Conservation (phyloP, 2,329 filamentous ascomycete species). For the Talaromyces verruculosus region DNA sequence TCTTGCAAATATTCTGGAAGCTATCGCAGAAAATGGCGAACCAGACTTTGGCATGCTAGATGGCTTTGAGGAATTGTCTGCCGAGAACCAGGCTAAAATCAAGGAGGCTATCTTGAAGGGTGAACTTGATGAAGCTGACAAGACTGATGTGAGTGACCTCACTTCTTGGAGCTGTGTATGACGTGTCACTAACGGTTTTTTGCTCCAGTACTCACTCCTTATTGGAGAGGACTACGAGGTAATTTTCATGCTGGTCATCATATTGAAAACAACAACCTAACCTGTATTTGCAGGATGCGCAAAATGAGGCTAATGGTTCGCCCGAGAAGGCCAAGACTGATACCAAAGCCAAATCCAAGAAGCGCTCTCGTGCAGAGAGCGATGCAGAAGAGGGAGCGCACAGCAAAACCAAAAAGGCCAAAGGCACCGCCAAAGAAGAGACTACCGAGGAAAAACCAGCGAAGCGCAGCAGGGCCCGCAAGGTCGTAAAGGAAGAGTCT, state of each 20-base stretch:
- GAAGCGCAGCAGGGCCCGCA: conserved; percentile 6
- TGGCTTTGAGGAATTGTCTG: conserved; percentile 74
- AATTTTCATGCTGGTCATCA: neutral
- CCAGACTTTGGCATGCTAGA: conserved; percentile 69
- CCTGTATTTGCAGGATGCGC: conserved; percentile 60
- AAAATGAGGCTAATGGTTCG: conserved; percentile 35
- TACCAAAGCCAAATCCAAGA: conserved; percentile 24
- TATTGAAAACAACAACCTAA: conserved; percentile 56
- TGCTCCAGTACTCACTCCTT: conserved; percentile 45
- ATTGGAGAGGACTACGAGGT: conserved; percentile 56
- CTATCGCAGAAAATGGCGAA: conserved; percentile 43
- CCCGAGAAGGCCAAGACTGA: conserved; percentile 17
- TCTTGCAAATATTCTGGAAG: conserved; percentile 62
- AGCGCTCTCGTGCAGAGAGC: conserved; percentile 22
- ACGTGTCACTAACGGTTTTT: conserved; percentile 3
- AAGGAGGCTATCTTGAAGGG: conserved; percentile 69
- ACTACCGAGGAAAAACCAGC: conserved; percentile 22
- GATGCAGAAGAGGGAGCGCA: conserved; percentile 24
- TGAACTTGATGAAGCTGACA: conserved; percentile 81
- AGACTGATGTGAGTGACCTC: conserved; percentile 70
- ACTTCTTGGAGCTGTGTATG: neutral
- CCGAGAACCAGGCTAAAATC: conserved; percentile 71
- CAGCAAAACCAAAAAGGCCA: conserved; percentile 23
- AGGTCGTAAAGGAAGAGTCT: conserved; percentile 22
- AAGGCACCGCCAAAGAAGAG: conserved; percentile 22